Base-by-base conservation (phyloP, 495 filamentous ascomycete genomes). In the Daldinia bambusicola region DNA sequence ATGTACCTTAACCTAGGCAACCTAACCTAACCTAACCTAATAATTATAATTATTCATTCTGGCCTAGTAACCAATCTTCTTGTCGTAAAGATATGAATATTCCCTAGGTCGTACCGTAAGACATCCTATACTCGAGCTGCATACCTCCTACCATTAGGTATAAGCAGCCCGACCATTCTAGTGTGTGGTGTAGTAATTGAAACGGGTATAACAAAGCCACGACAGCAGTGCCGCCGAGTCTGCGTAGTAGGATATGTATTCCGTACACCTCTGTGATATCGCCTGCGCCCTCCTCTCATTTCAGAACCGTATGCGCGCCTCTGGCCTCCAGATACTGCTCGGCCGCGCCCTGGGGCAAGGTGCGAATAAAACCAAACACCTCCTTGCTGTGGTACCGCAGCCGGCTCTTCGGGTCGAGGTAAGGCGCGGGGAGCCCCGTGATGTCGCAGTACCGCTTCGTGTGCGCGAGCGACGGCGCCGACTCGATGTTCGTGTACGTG, bases 401-500 rank as follows among this genome's bases (percentile, higher is more conserved):
- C 55, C 94, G 87, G 12, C 93, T 95, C 84, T 98, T 98, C 7
- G 95, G 95, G 75, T 98, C 95, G 9, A 92, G 90, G 68, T 99
- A 99, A 16, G 90, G 88, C 16, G 93, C 93, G 10, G 92, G 86
- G 69, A 98, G 80, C 18, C 96, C 96, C 6, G 95, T 98, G 76
- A 98, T 86, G 78, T 98, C 96, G 83, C 96, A 98, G 80, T 98
- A 98, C 66, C 89, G 90, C 72, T 87, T 92, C 73, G 89, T 83
- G 70, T 91, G 88, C 16, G 90, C 89, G 36, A 97, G 80, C 43
- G 90, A 92, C 13, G 96, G 95, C 2, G 95, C 93, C 14, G 91
- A 91, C 72, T 97, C 94, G 72, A 99, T 95, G 74, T 97, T 97
- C 10, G 93, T 95, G 77, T 97, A 99, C 0, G 95, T 97, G 32